Conservation (phyloP, 176 grass and related monocot species). For the Leersia perrieri region DNA sequence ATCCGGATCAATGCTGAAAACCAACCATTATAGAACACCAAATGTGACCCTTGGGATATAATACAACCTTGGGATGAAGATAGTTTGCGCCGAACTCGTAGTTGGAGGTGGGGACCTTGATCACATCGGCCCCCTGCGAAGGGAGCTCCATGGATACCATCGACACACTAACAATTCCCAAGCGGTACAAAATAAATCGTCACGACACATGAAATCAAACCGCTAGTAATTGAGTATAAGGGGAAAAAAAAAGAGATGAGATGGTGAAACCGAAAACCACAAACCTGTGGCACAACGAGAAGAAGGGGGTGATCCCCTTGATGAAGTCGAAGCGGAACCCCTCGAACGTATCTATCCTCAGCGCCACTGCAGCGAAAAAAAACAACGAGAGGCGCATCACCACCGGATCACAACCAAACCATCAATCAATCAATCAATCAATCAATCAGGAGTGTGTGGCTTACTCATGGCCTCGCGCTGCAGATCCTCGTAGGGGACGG, state of each 20-base stretch:
- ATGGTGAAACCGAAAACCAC: not conserved
- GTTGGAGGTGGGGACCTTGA: conserved; percentile 53
- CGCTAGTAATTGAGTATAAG: not conserved
- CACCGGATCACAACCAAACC: too few species aligned
- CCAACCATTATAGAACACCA: not conserved
- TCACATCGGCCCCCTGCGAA: conserved; percentile 36
- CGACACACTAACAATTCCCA: conserved; percentile 31
- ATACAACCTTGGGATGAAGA: conserved; percentile 55
- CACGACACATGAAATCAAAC: not conserved
- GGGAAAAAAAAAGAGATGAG: not conserved
- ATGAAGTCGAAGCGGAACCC: conserved; percentile 55
- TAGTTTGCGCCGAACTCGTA: conserved; percentile 81
- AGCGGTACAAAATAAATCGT: not conserved
- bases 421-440: not conserved
- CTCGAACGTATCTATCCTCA: conserved; percentile 56
- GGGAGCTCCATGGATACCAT: conserved; percentile 70
- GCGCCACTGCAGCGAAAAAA: conserved; percentile 44
- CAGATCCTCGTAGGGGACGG: conserved; percentile 57
- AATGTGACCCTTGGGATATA: not conserved
- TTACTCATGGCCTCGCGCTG: conserved; percentile 69
- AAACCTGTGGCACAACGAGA: conserved; percentile 65
- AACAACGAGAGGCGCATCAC: conserved; percentile 10
- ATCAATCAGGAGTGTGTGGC: not conserved
- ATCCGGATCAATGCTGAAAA: not conserved
- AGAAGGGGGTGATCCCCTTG: conserved; percentile 49